These are phyloP conservation scores for Sclerotinia nivalis DNA, from an alignment of 2,329 filamentous ascomycete species.

Conservation along the genomic window DNA sequence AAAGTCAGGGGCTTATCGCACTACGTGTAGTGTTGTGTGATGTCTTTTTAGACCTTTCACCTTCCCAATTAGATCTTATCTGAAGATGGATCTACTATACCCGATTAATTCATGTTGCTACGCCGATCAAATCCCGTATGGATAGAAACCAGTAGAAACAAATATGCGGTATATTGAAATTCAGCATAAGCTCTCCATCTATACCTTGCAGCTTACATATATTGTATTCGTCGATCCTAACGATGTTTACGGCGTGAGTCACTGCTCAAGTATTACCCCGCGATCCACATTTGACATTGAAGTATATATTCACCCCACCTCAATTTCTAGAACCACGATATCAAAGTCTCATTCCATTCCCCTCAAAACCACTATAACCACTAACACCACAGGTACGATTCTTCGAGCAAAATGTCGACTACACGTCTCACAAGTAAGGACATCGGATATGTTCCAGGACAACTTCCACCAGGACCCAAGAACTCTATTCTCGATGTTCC, in stretches of 20 bases:
- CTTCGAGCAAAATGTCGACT: neutral
- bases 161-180: neutral
- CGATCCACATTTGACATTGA: neutral
- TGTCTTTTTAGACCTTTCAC: neutral
- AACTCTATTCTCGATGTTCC: slow-evolving; percentile 40
- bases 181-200: neutral
- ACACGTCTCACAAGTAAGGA: slow-evolving; percentile 24
- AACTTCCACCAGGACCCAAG: slow-evolving; percentile 34
- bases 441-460: slow-evolving; percentile 36
- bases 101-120: neutral
- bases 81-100: neutral
- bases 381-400: neutral
- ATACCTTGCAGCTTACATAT: neutral
- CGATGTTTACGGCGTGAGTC: slow-evolving; percentile 1
- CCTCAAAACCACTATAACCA: neutral
- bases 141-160: neutral
- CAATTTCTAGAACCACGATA: neutral
- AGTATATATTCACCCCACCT: neutral
- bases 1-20: neutral
- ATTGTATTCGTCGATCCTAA: neutral
- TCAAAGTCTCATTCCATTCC: too few relatives aligned
- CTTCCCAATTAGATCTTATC: neutral
- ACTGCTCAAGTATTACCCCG: neutral
- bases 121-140: neutral
- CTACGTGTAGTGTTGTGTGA: neutral